Base-by-base conservation (phyloP, 2,329 filamentous ascomycete genomes). In the Cladophialophora exuberans region DNA sequence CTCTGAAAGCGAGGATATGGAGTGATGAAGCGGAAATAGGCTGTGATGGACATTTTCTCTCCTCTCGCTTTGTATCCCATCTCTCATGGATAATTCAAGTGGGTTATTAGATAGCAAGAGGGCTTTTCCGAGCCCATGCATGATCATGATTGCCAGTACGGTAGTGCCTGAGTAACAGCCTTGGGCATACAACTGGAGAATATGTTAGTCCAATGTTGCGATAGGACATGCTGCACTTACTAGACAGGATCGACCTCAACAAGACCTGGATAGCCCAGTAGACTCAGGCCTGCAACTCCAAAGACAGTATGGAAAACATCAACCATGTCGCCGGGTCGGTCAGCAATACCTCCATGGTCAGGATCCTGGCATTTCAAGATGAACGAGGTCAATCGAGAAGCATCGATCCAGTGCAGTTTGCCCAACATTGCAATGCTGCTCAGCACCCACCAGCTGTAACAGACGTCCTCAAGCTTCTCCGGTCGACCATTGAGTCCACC, bases 391-490 rank as follows among this genome's bases (percentile, higher is more conserved):
- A 99, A 81, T 68, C 89, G 89, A 54, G 86, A 79, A 45, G 85
- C 83, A 75, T 99, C 90, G 69, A 99, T 95, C 94, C 94, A 99
- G 70, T 97, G 89, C 49, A 91, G 81, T 52, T 87, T 86, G 50
- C 82, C 85, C 63, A 99, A 89, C 81, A 97, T 97, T 41, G 88
- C 87, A 63, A 99, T 76, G 70, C 92, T 96, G 68, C 89, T 93
- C 67, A 93, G 77, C 39, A 97, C 94, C 94, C 94, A 99, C 94
- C 94, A 99, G 70, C 90, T 96, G 75, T 99, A 99, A 76, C 94
- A 99, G 11, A 96, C 93, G 70, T 99, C 94, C 70, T 96, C 93
- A 60, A 89, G 76, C 77, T 99, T 99, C 75, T 97, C 94, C 0
- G 94, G 94, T 44, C 94, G 83, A 2, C 94, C 94, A 69, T 99